Evolutionary conservation across 2,329 filamentous ascomycete genomes (phyloP).

Genomic region (Zymoseptoria crescenta): DNA sequence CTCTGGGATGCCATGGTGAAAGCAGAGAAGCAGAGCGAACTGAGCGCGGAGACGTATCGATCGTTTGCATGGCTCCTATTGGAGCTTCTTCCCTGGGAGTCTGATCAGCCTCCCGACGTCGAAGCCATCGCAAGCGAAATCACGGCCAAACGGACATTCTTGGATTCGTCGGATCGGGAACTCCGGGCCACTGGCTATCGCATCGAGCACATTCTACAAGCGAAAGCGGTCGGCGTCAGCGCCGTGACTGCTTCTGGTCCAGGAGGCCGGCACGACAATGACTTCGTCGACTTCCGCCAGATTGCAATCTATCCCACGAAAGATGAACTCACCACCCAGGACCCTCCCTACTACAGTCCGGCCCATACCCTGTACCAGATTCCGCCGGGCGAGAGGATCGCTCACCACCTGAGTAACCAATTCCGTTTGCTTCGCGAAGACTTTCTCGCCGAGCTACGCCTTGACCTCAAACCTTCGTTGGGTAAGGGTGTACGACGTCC

Average conservation of each 20-base stretch:
- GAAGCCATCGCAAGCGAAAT: conserved; percentile 7
- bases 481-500: conserved; percentile 39
- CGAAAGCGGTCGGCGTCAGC: conserved; percentile 7
- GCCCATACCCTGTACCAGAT: conserved; percentile 43
- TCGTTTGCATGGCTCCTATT: conserved; percentile 35
- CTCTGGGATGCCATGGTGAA: conserved; percentile 47
- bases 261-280: conserved; percentile 68
- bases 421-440: conserved; percentile 66
- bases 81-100: conserved; percentile 40
- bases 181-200: conserved; percentile 34
- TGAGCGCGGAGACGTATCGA: conserved; percentile 22
- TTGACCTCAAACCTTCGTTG: conserved; percentile 48
- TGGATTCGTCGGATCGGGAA: conserved; percentile 22
- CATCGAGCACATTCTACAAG: conserved; percentile 34
- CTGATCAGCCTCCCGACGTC: conserved; percentile 18
- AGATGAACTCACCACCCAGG: conserved; percentile 53
- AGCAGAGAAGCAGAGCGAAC: conserved; percentile 18
- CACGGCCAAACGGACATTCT: conserved; percentile 16
- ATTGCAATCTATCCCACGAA: conserved; percentile 58
- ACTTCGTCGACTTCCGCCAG: conserved; percentile 52
- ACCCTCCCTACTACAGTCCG: conserved; percentile 48
- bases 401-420: conserved; percentile 58
- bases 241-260: conserved; percentile 29
- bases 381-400: conserved; percentile 32
- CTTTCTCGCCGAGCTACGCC: conserved; percentile 57